Percentiles rank a stretch among this genome's conserved stretches.
These are phyloP conservation scores for Eucalyptus rudis DNA, from an alignment of 345 rosid species.

Conservation along the genomic window DNA sequence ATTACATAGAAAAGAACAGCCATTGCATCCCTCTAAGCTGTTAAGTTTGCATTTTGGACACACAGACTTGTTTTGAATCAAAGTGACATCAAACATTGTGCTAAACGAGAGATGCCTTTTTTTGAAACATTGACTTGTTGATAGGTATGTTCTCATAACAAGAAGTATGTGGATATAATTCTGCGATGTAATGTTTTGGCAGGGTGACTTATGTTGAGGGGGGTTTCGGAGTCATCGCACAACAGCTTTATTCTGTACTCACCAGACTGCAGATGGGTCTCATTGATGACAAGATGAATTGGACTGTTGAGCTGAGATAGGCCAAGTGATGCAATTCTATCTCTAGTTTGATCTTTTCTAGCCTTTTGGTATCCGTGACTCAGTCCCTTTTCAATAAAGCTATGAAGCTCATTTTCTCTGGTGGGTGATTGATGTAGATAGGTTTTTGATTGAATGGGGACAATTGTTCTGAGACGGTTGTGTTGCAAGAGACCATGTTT, in stretches of 20 bases:
- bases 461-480: neutral
- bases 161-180: neutral
- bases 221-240: constrained; percentile 55
- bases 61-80: neutral
- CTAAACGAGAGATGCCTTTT: neutral
- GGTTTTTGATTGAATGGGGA: neutral
- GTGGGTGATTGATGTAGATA: neutral
- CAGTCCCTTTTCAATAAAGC: neutral
- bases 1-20: neutral
- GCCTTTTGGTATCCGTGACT: neutral
- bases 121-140: neutral
- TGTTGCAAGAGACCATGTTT: neutral
- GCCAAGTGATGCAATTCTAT: neutral
- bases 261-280: constrained; percentile 93
- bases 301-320: constrained; percentile 61
- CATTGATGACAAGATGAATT: constrained; percentile 65
- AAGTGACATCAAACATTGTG: neutral
- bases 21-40: neutral
- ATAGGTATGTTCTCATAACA: neutral
- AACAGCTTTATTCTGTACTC: constrained; percentile 52
- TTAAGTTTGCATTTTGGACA: neutral
- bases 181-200: neutral
- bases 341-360: neutral
- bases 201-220: constrained; percentile 60
- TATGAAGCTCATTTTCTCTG: neutral